A percentile compares a stretch with the other conserved stretches of the same genome.
Evolutionary conservation across 306 rosid species (phyloP).

Genomic region (Trichosanthes truncata): DNA sequence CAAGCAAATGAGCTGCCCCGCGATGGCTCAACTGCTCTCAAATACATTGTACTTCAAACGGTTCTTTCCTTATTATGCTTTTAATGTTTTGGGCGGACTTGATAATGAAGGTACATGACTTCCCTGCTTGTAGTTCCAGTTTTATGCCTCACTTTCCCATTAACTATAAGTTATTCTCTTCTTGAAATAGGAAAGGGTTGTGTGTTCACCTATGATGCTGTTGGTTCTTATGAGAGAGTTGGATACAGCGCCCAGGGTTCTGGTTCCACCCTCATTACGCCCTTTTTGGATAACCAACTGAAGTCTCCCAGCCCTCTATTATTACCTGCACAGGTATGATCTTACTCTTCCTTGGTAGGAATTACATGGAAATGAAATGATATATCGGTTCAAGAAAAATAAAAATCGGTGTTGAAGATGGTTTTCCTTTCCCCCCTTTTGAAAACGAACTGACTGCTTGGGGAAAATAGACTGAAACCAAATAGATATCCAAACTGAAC

Average conservation of each 20-base stretch:
- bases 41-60: slow-evolving; percentile 95
- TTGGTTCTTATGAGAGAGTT: slow-evolving; percentile 98
- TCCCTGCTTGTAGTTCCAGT: slow-evolving; percentile 10
- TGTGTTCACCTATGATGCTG: slow-evolving; percentile 98
- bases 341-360: background rate
- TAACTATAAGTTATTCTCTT: background rate
- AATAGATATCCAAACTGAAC: background rate
- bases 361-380: background rate
- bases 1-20: slow-evolving; percentile 99
- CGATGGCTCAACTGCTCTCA: slow-evolving; percentile 91
- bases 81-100: slow-evolving; percentile 94
- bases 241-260: slow-evolving; percentile 97
- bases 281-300: slow-evolving; percentile 79
- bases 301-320: slow-evolving; percentile 93
- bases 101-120: slow-evolving; percentile 70
- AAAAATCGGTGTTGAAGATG: background rate
- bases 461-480: background rate
- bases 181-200: slow-evolving; percentile 78
- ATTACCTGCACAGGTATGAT: slow-evolving; percentile 61
- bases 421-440: background rate
- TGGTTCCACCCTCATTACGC: slow-evolving; percentile 88
- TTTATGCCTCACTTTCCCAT: slow-evolving; percentile 8
- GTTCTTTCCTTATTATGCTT: slow-evolving; percentile 90
- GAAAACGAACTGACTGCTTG: background rate
- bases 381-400: background rate